Conservation (phyloP, 2,329 filamentous ascomycete genomes). For the Xenosphaeropsis pyriputrescens region DNA sequence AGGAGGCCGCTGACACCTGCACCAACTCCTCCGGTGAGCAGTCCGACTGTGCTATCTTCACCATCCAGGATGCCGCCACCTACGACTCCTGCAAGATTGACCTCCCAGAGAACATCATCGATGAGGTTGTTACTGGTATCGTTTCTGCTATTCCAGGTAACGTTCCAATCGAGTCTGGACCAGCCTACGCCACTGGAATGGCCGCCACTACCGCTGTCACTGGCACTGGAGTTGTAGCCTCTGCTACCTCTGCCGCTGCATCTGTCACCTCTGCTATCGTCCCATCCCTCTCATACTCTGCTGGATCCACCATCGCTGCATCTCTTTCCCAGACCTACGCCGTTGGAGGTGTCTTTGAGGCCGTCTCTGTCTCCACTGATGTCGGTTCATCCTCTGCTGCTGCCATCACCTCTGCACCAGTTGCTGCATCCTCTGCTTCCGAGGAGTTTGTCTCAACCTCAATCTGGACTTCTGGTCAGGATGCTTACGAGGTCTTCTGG, state of each 20-base stretch:
- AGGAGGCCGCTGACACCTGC: conserved; percentile 60
- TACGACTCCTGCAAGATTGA: conserved; percentile 48
- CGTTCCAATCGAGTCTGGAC: conserved; percentile 29
- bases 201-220: conserved; percentile 5
- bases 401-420: conserved; percentile 8
- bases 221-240: conserved; percentile 1
- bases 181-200: conserved; percentile 19
- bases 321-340: conserved; percentile 6
- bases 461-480: conserved; percentile 31
- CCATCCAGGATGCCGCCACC: conserved; percentile 42
- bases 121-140: conserved; percentile 45
- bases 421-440: conserved; percentile 6
- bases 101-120: conserved; percentile 34
- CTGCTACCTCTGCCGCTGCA: conserved; percentile 9
- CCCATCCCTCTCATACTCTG: conserved; percentile 14
- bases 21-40: conserved; percentile 56
- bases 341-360: conserved; percentile 18
- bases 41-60: conserved; percentile 62
- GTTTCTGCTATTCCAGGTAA: conserved; percentile 49
- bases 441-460: conserved; percentile 30
- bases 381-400: conserved; percentile 2
- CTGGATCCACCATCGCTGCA: conserved; percentile 8
- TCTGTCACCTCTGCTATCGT: conserved; percentile 8
- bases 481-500: conserved; percentile 41
- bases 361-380: background rate